Conservation (phyloP, 768 basidiomycete species). For the Boletus reticuloceps region DNA sequence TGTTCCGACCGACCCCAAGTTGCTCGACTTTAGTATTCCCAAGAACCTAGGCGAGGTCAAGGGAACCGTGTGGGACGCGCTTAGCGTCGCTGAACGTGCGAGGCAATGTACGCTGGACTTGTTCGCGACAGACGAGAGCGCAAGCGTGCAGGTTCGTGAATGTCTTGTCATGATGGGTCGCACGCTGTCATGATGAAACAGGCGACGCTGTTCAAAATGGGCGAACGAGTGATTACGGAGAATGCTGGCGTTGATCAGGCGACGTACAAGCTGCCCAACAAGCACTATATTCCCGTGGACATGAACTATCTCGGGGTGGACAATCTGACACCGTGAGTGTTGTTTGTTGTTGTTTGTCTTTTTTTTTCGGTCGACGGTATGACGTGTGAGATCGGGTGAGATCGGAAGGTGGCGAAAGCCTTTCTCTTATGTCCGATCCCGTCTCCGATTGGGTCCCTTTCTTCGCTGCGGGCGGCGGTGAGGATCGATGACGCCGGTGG, state of each 20-base stretch:
- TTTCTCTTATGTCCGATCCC: background rate
- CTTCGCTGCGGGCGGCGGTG: slow-evolving; percentile 14
- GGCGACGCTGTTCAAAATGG: slow-evolving; percentile 94
- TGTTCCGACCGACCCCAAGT: slow-evolving; percentile 48
- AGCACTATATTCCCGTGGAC: slow-evolving; percentile 90
- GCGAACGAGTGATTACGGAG: slow-evolving; percentile 63
- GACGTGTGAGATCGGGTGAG: slow-evolving; percentile 19
- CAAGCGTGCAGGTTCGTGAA: slow-evolving; percentile 77
- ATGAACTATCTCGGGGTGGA: slow-evolving; percentile 72
- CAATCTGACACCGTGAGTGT: slow-evolving; percentile 61
- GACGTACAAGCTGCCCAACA: slow-evolving; percentile 83
- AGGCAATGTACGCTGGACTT: slow-evolving; percentile 68
- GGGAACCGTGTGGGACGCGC: slow-evolving; percentile 60
- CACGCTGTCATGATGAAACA: slow-evolving; percentile 29
- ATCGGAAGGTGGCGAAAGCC: slow-evolving; percentile 4
- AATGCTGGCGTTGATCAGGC: slow-evolving; percentile 59
- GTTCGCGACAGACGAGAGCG: slow-evolving; percentile 87
- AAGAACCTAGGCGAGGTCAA: slow-evolving; percentile 31
- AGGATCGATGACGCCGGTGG: slow-evolving; percentile 30
- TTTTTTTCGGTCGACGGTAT: slow-evolving; percentile 1
- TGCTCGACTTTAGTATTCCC: slow-evolving; percentile 49
- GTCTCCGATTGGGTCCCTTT: slow-evolving; percentile 10
- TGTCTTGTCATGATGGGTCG: background rate
- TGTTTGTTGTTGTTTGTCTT: slow-evolving; percentile 2
- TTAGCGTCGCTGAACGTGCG: slow-evolving; percentile 49